Evolutionary conservation across 2,329 filamentous ascomycete genomes (phyloP).

Genomic region (Penicillium sp.): DNA sequence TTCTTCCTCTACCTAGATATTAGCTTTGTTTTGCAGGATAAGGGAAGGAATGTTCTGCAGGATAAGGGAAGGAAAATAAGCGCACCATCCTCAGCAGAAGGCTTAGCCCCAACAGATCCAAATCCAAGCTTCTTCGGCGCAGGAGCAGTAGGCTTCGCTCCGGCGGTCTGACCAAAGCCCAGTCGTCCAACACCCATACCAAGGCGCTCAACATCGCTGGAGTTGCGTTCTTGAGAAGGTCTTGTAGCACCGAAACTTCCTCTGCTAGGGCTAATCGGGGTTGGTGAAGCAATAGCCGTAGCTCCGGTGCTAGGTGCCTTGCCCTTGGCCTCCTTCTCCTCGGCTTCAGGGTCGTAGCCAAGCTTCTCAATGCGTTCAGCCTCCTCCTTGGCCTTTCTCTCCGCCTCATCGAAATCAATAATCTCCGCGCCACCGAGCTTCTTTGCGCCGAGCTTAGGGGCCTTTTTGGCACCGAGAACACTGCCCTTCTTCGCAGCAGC

Average conservation of each 20-base stretch:
- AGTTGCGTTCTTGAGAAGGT: slow-evolving; percentile 57
- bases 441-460: slow-evolving; percentile 85
- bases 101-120: slow-evolving; percentile 79
- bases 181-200: slow-evolving; percentile 87
- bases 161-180: slow-evolving; percentile 85
- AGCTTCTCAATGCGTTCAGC: slow-evolving; percentile 94
- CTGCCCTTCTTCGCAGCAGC: slow-evolving; percentile 77
- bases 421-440: slow-evolving; percentile 75
- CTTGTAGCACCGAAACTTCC: slow-evolving; percentile 66
- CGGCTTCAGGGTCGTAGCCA: slow-evolving; percentile 92
- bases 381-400: slow-evolving; percentile 96
- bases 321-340: slow-evolving; percentile 53
- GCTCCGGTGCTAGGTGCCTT: slow-evolving; percentile 52
- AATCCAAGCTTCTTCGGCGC: slow-evolving; percentile 83
- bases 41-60: background rate
- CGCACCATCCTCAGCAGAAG: slow-evolving; percentile 71
- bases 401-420: slow-evolving; percentile 96
- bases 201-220: slow-evolving; percentile 82
- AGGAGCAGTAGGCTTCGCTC: slow-evolving; percentile 63
- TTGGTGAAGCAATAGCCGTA: slow-evolving; percentile 72
- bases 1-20: slow-evolving; percentile 62
- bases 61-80: slow-evolving; percentile 5
- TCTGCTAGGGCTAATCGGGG: slow-evolving; percentile 71
- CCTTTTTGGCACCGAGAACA: slow-evolving; percentile 85
- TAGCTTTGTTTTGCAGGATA: slow-evolving; percentile 13